Evolutionary conservation across 2,329 filamentous ascomycete species (phyloP), one percentile per base, ranked within the genome.

Genomic region (Apiospora marii): DNA sequence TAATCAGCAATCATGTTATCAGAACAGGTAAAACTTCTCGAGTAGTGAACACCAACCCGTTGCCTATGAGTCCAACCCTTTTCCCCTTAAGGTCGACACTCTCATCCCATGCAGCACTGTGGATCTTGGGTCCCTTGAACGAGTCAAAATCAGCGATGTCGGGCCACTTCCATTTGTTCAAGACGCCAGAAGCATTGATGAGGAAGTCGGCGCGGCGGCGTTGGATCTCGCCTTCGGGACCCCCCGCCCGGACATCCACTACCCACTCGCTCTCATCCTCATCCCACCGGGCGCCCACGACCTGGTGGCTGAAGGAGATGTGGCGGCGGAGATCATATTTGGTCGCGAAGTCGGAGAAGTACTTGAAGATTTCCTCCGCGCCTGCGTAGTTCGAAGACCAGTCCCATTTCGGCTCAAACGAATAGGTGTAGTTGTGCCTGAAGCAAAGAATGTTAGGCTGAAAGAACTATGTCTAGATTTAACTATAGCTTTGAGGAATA

Each of bases 101-200:
- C 16, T 61, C 30, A 4, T 61, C 53, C 88, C 89, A 92, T 44
- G 84, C 82, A 0, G 89, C 86, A 0, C 87, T 87, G 76, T 92
- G 89, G 51, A 90, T 83, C 6, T 90, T 79, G 6, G 80, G 77
- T 8, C 89, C 89, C 70, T 84, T 79, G 80, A 90, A 92, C 19
- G 80, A 81, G 1, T 84, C 75, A 0, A 87, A 74, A 0, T 89
- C 89, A 0, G 85, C 83, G 34, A 91, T 85, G 24, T 85, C 83
- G 1, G 89, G 89, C 83, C 85, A 87, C 71, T 83, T 81, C 80
- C 84, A 87, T 74, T 85, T 85, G 75, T 88, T 88, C 48, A 89
- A 78, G n/a, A 88, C 83, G 14, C 87, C 87, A 7, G 80, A 79
- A 19, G 83, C 86, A 73, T 87, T 87, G 58, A 88, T 76, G 12